These are phyloP conservation scores for Nidula niveotomentosa DNA, from an alignment of 1,284 basidiomycete genomes.

Conservation along the genomic window DNA sequence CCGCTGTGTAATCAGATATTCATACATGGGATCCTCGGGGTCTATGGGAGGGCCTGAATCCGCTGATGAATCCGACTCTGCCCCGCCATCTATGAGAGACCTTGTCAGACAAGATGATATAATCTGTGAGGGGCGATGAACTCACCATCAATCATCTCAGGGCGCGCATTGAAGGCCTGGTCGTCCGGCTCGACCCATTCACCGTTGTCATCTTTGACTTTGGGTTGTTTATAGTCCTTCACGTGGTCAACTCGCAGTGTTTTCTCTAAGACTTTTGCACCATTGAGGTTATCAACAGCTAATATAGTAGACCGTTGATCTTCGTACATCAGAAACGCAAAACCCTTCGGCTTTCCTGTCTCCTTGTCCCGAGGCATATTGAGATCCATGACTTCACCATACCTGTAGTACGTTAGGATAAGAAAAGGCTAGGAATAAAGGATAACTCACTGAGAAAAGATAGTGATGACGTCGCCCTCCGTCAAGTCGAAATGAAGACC, in stretches of 20 bases:
- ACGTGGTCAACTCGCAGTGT: constrained; percentile 95
- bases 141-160: constrained; percentile 67
- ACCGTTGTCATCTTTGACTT: constrained; percentile 80
- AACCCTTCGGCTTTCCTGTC: constrained; percentile 88
- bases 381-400: constrained; percentile 94
- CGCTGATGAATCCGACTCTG: constrained; percentile 61
- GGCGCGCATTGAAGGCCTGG: constrained; percentile 84
- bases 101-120: neutral
- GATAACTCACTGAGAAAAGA: constrained; percentile 89
- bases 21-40: constrained; percentile 97
- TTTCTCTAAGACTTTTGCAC: constrained; percentile 84
- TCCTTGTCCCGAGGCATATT: constrained; percentile 93
- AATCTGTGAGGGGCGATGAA: constrained; percentile 10
- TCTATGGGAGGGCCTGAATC: constrained; percentile 77
- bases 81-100: constrained; percentile 43
- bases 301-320: constrained; percentile 96
- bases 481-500: constrained; percentile 87
- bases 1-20: constrained; percentile 76
- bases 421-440: constrained; percentile 2
- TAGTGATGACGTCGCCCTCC: constrained; percentile 96
- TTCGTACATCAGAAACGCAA: constrained; percentile 98
- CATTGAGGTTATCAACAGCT: constrained; percentile 98
- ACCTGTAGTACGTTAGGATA: constrained; percentile 48
- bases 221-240: constrained; percentile 89
- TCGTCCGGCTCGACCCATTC: constrained; percentile 87